Base-by-base conservation (phyloP, 257 asterid genomes). In the Solanum arcanum region DNA sequence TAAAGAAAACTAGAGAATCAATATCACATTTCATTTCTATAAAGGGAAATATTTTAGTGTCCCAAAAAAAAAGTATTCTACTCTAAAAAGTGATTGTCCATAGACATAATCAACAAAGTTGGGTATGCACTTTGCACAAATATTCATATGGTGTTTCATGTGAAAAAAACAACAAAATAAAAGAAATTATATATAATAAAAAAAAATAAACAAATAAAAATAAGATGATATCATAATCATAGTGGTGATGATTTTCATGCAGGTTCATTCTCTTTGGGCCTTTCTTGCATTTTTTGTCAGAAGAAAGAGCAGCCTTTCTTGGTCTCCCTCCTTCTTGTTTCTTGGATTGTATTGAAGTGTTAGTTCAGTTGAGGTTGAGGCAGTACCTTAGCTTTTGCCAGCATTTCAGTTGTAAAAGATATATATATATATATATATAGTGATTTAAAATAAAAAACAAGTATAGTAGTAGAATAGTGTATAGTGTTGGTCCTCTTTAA, bases 231-330 rank as follows among this genome's bases (percentile, higher is more conserved):
- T 86, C 83, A 92, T 92, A 93, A 95, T 96, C 89, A 96, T 96
- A 88, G 83, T 87, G 94, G 93, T 92, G 96, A 90, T 94, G 95
- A 93, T 93, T 94, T 93, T 94, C 87, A 93, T 94, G 97, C 95
- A 91, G 89, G 87, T 92, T 87, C 90, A 88, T 56, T 56, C 90
- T 83, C 88, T 75, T 89, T 86, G 85, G 90, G 86, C 87, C 89
- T 86, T 86, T 91, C 66, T 88, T 90, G 88, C 88, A 90, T 87
- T 83, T 49, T 37, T 70, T 90, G 91, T 89, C 92, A 92, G 92
- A 86, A 85, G 84, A 90, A 87, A 90, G 88, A 90, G 92, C 96
- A 90, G 91, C 92, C 91, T 93, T 94, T 92, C 88, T 88, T 86
- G 70, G 76, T 68, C 83, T 86, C 86, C 85, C 83, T 87, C 86